Percentiles rank a stretch among this genome's conserved stretches.
Conservation (phyloP, 148 eudicot genomes). For the Silene latifolia region DNA sequence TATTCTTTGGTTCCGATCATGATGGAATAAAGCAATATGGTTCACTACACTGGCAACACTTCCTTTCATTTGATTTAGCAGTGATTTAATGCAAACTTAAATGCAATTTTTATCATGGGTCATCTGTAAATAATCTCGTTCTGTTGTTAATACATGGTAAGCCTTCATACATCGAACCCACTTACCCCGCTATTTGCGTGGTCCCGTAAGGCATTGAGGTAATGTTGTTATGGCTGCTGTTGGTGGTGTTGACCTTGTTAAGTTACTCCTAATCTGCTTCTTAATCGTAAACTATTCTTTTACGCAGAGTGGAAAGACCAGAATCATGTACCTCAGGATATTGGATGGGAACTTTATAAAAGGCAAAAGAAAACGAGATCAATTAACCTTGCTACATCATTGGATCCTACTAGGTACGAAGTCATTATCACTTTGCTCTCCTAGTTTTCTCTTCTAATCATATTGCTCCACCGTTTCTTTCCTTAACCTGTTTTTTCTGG, state of each 20-base stretch:
- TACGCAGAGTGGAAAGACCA: conserved; percentile 50
- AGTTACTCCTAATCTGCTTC: not conserved
- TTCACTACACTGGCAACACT: too few species aligned
- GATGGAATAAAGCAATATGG: too few species aligned
- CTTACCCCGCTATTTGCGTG: not conserved
- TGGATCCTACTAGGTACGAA: conserved; percentile 86
- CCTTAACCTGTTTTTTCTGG: not conserved
- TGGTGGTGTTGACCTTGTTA: not conserved
- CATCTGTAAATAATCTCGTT: too few species aligned
- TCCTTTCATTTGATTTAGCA: too few species aligned
- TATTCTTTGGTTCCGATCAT: too few species aligned
- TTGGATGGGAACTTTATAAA: conserved; percentile 78
- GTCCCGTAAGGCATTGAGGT: too few species aligned
- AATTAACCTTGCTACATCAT: conserved; percentile 70
- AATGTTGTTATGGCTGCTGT: not conserved
- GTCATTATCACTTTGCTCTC: conserved; percentile 1
- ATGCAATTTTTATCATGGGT: too few species aligned
- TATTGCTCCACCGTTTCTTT: conserved; percentile 3
- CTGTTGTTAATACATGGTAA: too few species aligned
- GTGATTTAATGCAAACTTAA: too few species aligned
- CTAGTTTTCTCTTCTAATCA: not conserved
- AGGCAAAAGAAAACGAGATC: conserved; percentile 49
- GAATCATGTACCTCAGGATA: conserved; percentile 48
- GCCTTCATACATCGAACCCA: too few species aligned
- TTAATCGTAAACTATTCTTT: conserved; percentile 13